These are phyloP conservation scores for Scheffersomyces quercinus DNA, from an alignment of 1,139 yeast genomes.

Conservation along the genomic window DNA sequence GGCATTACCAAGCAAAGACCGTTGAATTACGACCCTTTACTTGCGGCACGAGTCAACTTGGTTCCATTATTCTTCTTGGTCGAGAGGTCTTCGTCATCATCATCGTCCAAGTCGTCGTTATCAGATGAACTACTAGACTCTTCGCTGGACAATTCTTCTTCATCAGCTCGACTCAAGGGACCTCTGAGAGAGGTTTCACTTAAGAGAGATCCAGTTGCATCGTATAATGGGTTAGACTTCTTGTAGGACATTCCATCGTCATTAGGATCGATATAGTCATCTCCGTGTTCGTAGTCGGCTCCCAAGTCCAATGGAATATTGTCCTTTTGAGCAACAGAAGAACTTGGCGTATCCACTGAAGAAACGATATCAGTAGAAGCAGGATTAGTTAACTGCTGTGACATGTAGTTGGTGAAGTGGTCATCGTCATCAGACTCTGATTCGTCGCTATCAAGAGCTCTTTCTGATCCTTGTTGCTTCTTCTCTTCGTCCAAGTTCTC, in stretches of 20 bases:
- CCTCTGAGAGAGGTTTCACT: constrained; percentile 9
- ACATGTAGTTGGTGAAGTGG: constrained; percentile 76
- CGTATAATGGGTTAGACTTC: constrained; percentile 63
- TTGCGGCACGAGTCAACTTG: constrained; percentile 43
- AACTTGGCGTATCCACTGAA: not conserved
- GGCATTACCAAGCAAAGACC: too few species aligned
- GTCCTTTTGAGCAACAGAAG: not conserved
- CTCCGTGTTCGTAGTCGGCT: constrained; percentile 39
- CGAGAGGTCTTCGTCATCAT: constrained; percentile 19
- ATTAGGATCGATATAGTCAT: constrained; percentile 75
- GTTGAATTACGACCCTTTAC: constrained; percentile 25
- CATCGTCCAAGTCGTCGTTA: constrained; percentile 29
- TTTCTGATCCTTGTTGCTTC: constrained; percentile 9
- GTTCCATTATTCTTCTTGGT: constrained; percentile 19
- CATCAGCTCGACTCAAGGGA: constrained; percentile 9
- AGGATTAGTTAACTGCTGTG: constrained; percentile 70
- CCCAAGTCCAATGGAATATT: not conserved
- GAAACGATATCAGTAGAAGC: constrained; percentile 59
- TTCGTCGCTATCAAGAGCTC: constrained; percentile 20
- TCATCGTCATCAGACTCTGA: constrained; percentile 30
- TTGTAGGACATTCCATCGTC: constrained; percentile 79
- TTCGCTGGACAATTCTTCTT: constrained; percentile 30
- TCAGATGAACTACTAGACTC: constrained; percentile 32
- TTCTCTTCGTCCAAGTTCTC: constrained; percentile 21
- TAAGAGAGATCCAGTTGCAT: constrained; percentile 37